phyloP scores from a whole-genome alignment of 257 asterid genomes.

The Perilla frutescens region DNA sequence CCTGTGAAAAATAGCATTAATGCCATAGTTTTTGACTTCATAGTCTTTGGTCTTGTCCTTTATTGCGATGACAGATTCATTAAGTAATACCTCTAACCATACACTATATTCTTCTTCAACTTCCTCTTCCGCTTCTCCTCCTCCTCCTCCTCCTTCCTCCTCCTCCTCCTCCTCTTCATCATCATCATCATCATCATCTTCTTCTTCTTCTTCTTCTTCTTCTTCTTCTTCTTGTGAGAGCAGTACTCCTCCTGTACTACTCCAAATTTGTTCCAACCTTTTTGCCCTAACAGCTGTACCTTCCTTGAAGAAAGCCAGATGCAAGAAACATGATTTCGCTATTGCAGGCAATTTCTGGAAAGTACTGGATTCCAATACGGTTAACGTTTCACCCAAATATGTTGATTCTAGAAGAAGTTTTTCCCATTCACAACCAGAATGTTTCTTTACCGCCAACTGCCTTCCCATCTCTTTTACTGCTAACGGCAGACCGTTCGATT shows the following conservation, averaged over 20 bases:
- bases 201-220: conserved; percentile 30
- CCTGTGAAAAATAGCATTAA: conserved; percentile 26
- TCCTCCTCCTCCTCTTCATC: no score
- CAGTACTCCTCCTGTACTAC: no score
- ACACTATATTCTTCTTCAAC: no score
- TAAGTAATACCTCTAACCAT: no score
- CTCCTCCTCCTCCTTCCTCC: no score
- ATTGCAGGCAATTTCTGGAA: conserved; percentile 36
- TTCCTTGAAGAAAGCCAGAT: conserved; percentile 29
- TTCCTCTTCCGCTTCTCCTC: no score
- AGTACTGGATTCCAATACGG: conserved; percentile 31
- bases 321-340: conserved; percentile 35
- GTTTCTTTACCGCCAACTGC: background rate
- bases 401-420: background rate
- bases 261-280: conserved; percentile 35
- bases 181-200: conserved; percentile 1
- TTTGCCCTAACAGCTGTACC: conserved; percentile 24
- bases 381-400: background rate
- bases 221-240: no score
- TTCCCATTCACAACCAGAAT: conserved; percentile 29
- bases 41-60: background rate
- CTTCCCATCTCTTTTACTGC: conserved; percentile 27
- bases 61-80: conserved; percentile 21
- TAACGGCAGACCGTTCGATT: conserved; percentile 38
- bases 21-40: conserved; percentile 5